Conservation (phyloP, 2,329 filamentous ascomycete species). For the Fusarium begoniae region DNA sequence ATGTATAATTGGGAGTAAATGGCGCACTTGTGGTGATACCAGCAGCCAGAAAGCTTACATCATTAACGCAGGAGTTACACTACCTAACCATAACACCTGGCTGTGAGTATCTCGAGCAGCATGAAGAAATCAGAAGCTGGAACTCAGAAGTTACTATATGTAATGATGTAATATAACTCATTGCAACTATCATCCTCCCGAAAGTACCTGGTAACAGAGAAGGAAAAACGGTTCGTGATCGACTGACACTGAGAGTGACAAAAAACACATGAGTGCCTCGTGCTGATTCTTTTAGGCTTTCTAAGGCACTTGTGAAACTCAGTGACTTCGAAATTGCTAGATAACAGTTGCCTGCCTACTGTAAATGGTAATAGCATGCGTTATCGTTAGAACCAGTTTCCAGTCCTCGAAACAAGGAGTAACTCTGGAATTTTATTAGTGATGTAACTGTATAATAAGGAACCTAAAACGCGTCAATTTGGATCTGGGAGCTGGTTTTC, state of each 20-base stretch:
- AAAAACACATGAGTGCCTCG: background rate
- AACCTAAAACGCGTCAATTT: background rate
- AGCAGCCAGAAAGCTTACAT: background rate
- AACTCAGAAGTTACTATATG: background rate
- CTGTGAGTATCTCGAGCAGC: background rate
- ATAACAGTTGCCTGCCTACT: background rate
- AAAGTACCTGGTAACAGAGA: background rate
- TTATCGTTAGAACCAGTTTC: background rate
- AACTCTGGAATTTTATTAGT: background rate
- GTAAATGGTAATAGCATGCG: background rate
- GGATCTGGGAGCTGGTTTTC: no score
- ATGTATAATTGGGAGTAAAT: background rate
- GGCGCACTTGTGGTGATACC: background rate
- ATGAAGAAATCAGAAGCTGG: background rate
- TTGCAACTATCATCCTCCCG: background rate
- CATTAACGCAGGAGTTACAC: background rate
- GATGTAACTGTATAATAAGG: background rate
- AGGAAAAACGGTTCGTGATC: background rate
- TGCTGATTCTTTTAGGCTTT: background rate
- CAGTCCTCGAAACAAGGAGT: background rate
- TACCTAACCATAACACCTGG: no score
- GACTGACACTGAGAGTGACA: background rate
- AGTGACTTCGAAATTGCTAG: background rate
- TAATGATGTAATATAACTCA: background rate
- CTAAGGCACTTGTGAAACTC: background rate